A percentile compares a stretch with the other conserved stretches of the same genome.
Evolutionary conservation across 2,329 filamentous ascomycete genomes (phyloP).

Genomic region (Hymenoscyphus infarciens): DNA sequence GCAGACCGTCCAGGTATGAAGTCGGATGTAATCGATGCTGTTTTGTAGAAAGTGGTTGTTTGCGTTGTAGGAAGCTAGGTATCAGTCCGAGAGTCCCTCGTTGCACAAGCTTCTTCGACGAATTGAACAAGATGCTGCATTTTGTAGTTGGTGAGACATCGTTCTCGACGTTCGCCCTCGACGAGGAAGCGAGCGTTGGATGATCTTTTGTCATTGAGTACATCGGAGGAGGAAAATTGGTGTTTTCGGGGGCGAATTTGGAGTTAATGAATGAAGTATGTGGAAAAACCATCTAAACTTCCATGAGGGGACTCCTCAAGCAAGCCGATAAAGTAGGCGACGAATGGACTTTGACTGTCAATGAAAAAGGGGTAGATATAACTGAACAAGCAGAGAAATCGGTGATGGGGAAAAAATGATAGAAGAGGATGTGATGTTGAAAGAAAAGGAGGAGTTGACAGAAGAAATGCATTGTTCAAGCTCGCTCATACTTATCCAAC

Average conservation of each 20-base stretch:
- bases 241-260: not conserved
- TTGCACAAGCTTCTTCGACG: conserved; percentile 25
- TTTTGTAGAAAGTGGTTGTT: conserved; percentile 28
- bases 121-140: conserved; percentile 5
- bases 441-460: not conserved
- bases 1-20: conserved; percentile 46
- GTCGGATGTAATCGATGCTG: conserved; percentile 35
- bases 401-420: not conserved
- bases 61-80: conserved; percentile 35
- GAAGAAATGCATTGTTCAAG: not conserved
- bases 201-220: not conserved
- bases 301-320: not conserved
- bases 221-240: not conserved
- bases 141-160: not conserved
- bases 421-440: not conserved
- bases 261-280: not conserved
- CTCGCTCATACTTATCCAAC: not conserved
- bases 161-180: not conserved
- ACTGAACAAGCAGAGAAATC: not conserved
- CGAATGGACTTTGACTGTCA: not conserved
- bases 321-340: not conserved
- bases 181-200: not conserved
- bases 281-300: not conserved
- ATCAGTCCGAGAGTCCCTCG: conserved; percentile 30
- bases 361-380: not conserved